These are phyloP conservation scores for Talaromyces verruculosus DNA, from an alignment of 2,329 filamentous ascomycete genomes.

Conservation along the genomic window DNA sequence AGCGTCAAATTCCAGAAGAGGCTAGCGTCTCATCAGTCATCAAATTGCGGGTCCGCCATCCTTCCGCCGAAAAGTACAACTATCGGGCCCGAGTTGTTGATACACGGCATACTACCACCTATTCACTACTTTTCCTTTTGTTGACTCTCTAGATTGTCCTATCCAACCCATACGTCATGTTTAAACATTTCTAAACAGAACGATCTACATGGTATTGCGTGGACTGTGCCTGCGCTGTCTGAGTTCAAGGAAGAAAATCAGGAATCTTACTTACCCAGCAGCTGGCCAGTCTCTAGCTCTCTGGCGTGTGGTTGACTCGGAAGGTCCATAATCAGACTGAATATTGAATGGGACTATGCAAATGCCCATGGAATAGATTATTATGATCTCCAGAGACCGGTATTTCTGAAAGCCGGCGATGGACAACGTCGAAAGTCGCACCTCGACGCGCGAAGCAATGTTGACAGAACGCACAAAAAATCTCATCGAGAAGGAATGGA, in stretches of 20 bases:
- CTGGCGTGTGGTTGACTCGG: background rate
- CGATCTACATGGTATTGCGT: background rate
- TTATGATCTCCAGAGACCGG: background rate
- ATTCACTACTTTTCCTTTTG: background rate
- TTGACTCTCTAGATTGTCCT: background rate
- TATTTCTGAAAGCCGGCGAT: background rate
- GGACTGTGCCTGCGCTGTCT: background rate
- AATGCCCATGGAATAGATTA: background rate
- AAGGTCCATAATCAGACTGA: background rate
- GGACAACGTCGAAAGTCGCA: background rate
- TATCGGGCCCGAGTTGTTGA: background rate
- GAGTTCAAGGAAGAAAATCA: background rate
- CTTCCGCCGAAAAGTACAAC: background rate
- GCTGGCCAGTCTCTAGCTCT: background rate
- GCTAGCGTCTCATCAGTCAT: background rate
- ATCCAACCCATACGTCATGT: background rate
- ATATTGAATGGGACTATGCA: background rate
- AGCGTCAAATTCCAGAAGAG: background rate
- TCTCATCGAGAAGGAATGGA: conserved; percentile 29
- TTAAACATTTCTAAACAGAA: background rate
- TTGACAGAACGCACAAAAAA: background rate
- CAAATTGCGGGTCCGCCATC: background rate
- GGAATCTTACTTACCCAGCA: background rate
- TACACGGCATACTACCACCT: background rate
- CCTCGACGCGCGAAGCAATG: background rate